A percentile compares a stretch with the other conserved stretches of the same genome.
phyloP scores from a whole-genome alignment of 192 early-diverging fungal genomes.

The Coemansia sp. region DNA sequence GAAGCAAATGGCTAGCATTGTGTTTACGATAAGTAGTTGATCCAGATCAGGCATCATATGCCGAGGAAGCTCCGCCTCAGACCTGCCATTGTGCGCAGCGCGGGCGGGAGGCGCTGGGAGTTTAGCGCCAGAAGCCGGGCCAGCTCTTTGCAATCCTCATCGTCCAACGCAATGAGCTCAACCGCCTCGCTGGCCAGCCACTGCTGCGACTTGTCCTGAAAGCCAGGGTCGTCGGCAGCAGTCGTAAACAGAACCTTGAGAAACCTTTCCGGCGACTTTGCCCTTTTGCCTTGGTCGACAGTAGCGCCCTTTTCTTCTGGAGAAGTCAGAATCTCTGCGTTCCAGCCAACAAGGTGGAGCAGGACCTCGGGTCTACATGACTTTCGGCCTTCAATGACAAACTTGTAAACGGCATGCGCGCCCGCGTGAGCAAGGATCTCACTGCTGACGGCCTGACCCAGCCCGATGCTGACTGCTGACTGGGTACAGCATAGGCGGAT shows the following conservation, averaged over 20 bases:
- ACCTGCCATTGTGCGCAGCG: constrained; percentile 27
- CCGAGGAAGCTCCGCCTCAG: constrained; percentile 38
- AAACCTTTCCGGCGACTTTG: too few relatives aligned
- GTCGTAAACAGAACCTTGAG: constrained; percentile 35
- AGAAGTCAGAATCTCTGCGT: constrained; percentile 23
- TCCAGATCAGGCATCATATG: too few relatives aligned
- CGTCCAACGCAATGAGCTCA: constrained; percentile 31
- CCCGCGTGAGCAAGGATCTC: constrained; percentile 39
- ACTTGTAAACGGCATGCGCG: constrained; percentile 46
- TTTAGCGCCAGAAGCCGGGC: constrained; percentile 9
- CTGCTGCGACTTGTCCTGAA: constrained; percentile 16
- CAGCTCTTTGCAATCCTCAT: constrained; percentile 24
- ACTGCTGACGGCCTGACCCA: constrained; percentile 20
- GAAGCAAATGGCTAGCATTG: too few relatives aligned
- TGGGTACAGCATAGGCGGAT: constrained; percentile 1
- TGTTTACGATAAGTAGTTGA: too few relatives aligned
- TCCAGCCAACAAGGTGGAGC: constrained; percentile 43
- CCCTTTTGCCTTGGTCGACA: too few relatives aligned
- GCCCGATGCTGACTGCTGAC: constrained; percentile 2
- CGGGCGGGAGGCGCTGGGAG: constrained; percentile 20
- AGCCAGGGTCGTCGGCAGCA: not conserved
- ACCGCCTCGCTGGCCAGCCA: constrained; percentile 24
- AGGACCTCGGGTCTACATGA: constrained; percentile 25
- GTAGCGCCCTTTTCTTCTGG: too few relatives aligned
- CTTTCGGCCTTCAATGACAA: constrained; percentile 33